Conservation (phyloP, 257 asterid species). For the Solanum chilense region DNA sequence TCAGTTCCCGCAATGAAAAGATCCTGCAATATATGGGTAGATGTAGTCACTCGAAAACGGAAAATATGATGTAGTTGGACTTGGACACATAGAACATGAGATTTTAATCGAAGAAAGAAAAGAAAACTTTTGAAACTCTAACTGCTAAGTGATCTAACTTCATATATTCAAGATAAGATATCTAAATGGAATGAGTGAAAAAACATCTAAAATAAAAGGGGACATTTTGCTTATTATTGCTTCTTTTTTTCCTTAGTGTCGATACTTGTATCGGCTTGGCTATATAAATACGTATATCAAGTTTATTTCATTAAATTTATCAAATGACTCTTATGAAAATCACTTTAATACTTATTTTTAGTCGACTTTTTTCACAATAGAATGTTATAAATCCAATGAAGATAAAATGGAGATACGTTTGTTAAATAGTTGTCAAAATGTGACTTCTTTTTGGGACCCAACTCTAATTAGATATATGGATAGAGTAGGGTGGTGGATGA, state of each 20-base stretch:
- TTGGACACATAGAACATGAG: neutral
- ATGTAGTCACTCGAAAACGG: neutral
- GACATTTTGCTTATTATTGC: neutral
- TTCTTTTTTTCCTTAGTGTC: neutral
- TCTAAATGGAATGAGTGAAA: neutral
- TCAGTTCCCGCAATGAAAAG: conserved; percentile 57
- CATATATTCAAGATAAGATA: neutral
- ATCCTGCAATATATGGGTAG: conserved; percentile 28
- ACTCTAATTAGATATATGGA: neutral
- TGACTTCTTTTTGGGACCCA: neutral
- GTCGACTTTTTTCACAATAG: neutral
- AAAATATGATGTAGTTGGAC: neutral
- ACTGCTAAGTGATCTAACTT: neutral
- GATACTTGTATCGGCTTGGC: neutral
- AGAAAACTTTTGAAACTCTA: neutral
- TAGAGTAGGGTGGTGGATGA: neutral
- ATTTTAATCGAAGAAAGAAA: neutral
- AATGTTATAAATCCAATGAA: too few relatives aligned
- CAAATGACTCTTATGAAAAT: too few relatives aligned
- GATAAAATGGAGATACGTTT: neutral
- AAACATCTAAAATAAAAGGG: neutral
- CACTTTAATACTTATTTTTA: neutral
- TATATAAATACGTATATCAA: neutral
- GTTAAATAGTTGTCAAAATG: neutral
- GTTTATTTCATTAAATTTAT: neutral